These are phyloP conservation scores for Torulaspora pretoriensis DNA, from an alignment of 1,139 yeast species.

Conservation along the genomic window DNA sequence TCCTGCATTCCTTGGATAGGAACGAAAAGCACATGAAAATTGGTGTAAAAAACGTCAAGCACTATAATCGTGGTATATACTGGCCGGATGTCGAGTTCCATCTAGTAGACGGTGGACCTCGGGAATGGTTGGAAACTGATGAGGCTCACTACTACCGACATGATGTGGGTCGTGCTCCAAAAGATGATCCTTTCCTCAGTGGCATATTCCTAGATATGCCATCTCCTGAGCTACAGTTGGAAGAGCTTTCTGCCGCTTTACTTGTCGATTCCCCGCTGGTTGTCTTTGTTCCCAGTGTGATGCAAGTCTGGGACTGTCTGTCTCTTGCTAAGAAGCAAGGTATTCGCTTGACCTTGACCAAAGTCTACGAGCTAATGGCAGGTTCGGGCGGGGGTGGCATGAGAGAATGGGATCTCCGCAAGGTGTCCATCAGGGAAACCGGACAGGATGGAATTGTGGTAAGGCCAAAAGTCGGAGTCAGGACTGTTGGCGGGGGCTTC, in stretches of 20 bases:
- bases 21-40: constrained; percentile 39
- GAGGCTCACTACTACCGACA: constrained; percentile 23
- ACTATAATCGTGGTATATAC: constrained; percentile 38
- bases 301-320: constrained; percentile 42
- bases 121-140: constrained; percentile 38
- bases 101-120: constrained; percentile 39
- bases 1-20: constrained; percentile 43
- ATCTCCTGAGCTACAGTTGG: constrained; percentile 37
- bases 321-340: constrained; percentile 30
- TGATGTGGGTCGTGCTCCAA: constrained; percentile 11
- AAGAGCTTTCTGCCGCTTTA: constrained; percentile 35
- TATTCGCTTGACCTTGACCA: constrained; percentile 38
- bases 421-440: constrained; percentile 38
- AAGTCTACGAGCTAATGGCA: constrained; percentile 40
- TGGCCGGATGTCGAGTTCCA: constrained; percentile 43
- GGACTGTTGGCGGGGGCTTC: constrained; percentile 47
- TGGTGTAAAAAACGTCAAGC: constrained; percentile 39
- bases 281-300: constrained; percentile 45
- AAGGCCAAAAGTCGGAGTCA: constrained; percentile 45
- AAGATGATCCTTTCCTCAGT: constrained; percentile 31
- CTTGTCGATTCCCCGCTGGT: constrained; percentile 39
- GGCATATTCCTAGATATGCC: constrained; percentile 48
- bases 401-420: constrained; percentile 43
- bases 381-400: constrained; percentile 43
- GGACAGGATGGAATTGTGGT: constrained; percentile 43